Evolutionary conservation across 345 rosid genomes (phyloP).

Genomic region (Iberis pinnata): DNA sequence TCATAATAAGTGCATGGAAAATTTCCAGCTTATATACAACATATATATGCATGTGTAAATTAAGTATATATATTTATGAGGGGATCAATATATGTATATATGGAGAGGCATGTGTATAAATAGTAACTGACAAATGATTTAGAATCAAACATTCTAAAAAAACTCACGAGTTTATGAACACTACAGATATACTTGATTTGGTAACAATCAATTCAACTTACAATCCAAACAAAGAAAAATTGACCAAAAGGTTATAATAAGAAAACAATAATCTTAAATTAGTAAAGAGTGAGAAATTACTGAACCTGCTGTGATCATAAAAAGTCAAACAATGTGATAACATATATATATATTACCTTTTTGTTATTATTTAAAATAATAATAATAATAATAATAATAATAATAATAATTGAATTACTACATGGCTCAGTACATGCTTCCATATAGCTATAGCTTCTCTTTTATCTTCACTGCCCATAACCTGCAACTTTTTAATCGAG

Average conservation of each 20-base stretch:
- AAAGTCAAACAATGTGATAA: constrained; percentile 33
- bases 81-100: not conserved
- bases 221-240: constrained; percentile 13
- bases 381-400: no score
- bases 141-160: constrained; percentile 13
- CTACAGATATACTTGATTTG: constrained; percentile 25
- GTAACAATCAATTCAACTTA: constrained; percentile 16
- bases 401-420: constrained; percentile 8
- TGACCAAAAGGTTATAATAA: constrained; percentile 22
- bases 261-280: constrained; percentile 8
- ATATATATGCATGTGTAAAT: not conserved
- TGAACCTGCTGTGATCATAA: constrained; percentile 10
- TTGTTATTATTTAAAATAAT: no score
- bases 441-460: constrained; percentile 26
- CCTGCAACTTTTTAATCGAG: constrained; percentile 37
- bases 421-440: constrained; percentile 27
- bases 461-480: constrained; percentile 34
- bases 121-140: constrained; percentile 19
- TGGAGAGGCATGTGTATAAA: constrained; percentile 1
- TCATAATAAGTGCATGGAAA: not conserved
- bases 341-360: no score
- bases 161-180: constrained; percentile 10
- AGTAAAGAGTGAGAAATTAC: constrained; percentile 13
- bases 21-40: not conserved
- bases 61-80: not conserved